These are phyloP conservation scores for Balakata baccata DNA, from an alignment of 345 rosid genomes.

Conservation along the genomic window DNA sequence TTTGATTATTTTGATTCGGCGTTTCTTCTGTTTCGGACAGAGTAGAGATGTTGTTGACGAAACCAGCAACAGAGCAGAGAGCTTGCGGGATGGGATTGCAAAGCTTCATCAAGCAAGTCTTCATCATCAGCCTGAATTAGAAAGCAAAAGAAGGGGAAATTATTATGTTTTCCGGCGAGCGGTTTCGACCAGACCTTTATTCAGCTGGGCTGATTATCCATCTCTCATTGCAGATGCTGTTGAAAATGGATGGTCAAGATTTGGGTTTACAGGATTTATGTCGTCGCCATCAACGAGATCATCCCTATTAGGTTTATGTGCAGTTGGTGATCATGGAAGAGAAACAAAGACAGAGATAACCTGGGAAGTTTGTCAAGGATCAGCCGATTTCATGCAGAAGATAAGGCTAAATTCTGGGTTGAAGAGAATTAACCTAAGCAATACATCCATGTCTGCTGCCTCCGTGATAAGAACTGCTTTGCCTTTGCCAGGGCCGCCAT, in stretches of 20 bases:
- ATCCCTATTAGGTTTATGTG: constrained; percentile 53
- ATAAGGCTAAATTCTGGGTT: constrained; percentile 58
- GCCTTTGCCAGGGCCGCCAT: constrained; percentile 88
- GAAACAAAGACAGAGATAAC: constrained; percentile 50
- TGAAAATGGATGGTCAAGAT: constrained; percentile 86
- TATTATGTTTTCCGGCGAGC: constrained; percentile 49
- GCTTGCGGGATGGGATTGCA: constrained; percentile 50
- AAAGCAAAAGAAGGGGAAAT: constrained; percentile 48
- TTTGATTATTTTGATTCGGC: constrained; percentile 37
- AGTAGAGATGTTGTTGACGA: constrained; percentile 10
- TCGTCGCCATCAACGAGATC: constrained; percentile 39
- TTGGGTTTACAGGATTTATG: constrained; percentile 55
- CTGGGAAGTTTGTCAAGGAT: constrained; percentile 85
- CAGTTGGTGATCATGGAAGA: constrained; percentile 39
- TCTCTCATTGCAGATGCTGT: constrained; percentile 63
- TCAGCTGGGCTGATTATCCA: constrained; percentile 79
- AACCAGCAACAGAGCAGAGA: constrained; percentile 21
- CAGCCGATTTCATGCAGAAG: constrained; percentile 72
- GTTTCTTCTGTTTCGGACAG: constrained; percentile 38
- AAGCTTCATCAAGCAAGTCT: constrained; percentile 52
- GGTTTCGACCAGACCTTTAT: constrained; percentile 39
- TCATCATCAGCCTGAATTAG: constrained; percentile 32
- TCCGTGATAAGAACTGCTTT: constrained; percentile 63
- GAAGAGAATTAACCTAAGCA: constrained; percentile 19
- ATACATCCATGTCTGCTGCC: constrained; percentile 37